Evolutionary conservation across 2,329 filamentous ascomycete species (phyloP), one percentile per base, ranked within the genome.

Genomic region (Botrytis pseudocinerea): DNA sequence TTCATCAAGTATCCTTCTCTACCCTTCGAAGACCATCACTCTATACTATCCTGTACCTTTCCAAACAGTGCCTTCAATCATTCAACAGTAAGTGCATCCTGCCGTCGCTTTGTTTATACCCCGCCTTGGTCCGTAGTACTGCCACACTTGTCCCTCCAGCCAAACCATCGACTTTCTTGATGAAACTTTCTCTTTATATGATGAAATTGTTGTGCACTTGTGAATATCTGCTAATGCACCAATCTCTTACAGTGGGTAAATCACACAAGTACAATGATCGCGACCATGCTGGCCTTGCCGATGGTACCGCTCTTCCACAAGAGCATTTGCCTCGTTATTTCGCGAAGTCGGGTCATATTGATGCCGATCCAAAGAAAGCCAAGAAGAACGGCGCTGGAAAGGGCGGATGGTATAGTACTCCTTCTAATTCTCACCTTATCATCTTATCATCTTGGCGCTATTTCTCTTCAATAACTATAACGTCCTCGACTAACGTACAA

Each of bases 371-470:
- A 75, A 94, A 93, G 83, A 96, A 97, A 87, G 91, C 92, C 82
- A 99, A 99, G 91, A 99, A 99, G 87, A 93, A 97, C 80, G 95
- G 95, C 76, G 92, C 89, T 78, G 95, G 95, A 78, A 95, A 93
- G 84, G 94, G 92, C 81, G 98, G 98, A 84, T 99, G 95, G 95
- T 97, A 89, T 83, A 28, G 91, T 63, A 16, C 42, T 54, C 20
- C 59, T 51, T n/a, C 25, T 25, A 48, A 14, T 48, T 46, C 59
- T 38, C 18, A 32, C 40, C 40, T 60, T 48, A 38, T 25, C 18
- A 8, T n/a, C 40, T 60, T 48, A 38, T 25, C 18, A 8, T n/a
- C n/a, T 48, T 32, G 22, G 48, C 18, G 44, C 57, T 10, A 77
- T 73, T 35, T 63, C 18, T 22, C 54, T 59, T 61, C 6, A 64